phyloP scores from a whole-genome alignment of 2,329 filamentous ascomycete genomes.

The Arthroderma sp. region DNA sequence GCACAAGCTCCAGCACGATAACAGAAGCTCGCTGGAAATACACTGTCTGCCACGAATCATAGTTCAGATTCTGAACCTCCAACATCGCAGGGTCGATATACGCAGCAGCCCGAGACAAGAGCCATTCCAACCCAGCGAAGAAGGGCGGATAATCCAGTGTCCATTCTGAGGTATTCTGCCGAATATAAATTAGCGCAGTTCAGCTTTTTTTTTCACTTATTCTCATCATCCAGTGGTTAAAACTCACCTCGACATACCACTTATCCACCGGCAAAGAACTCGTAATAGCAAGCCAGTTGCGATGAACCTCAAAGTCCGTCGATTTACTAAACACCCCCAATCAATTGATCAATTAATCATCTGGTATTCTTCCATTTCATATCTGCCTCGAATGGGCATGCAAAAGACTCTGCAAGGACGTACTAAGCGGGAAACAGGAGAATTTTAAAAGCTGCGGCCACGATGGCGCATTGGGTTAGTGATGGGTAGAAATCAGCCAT shows the following conservation, averaged over 20 bases:
- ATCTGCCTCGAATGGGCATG: not conserved
- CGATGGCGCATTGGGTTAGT: constrained; percentile 74
- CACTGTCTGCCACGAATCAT: constrained; percentile 85
- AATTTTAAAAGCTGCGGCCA: constrained; percentile 79
- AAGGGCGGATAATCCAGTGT: constrained; percentile 97
- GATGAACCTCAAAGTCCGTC: constrained; percentile 96
- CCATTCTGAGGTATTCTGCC: constrained; percentile 87
- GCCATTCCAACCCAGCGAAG: constrained; percentile 95
- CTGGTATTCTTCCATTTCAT: not conserved
- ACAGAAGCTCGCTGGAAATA: constrained; percentile 90
- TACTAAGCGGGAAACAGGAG: constrained; percentile 92
- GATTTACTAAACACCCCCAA: constrained; percentile 57
- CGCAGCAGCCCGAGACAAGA: constrained; percentile 65
- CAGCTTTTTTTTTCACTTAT: not conserved
- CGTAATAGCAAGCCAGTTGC: constrained; percentile 96
- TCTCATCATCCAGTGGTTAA: not conserved
- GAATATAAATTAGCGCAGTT: not conserved
- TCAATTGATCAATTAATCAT: constrained; percentile 2
- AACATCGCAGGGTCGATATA: constrained; percentile 73
- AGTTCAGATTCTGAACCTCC: constrained; percentile 62
- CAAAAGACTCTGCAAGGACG: constrained; percentile 25
- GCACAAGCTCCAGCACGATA: constrained; percentile 67
- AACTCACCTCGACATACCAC: constrained; percentile 77
- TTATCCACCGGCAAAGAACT: constrained; percentile 72
- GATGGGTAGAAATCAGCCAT: constrained; percentile 80